These are phyloP conservation scores for Diaporthe amygdali DNA, from an alignment of 2,329 filamentous ascomycete species.

Conservation along the genomic window DNA sequence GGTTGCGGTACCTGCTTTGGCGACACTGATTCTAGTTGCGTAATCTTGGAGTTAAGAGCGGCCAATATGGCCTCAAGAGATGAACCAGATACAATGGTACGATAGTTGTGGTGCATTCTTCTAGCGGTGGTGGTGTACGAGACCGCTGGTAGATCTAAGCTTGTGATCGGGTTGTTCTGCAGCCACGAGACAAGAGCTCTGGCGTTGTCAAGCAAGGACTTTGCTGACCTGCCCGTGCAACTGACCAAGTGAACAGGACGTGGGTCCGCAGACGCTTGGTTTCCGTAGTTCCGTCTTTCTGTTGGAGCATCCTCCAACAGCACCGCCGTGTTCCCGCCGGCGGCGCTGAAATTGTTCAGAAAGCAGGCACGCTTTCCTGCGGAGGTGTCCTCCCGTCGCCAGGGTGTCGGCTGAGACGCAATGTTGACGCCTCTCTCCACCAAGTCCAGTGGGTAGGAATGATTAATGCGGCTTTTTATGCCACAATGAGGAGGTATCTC, in stretches of 20 bases:
- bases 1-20: slow-evolving; percentile 31
- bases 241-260: slow-evolving; percentile 61
- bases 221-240: slow-evolving; percentile 58
- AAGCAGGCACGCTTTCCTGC: slow-evolving; percentile 54
- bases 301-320: slow-evolving; percentile 64
- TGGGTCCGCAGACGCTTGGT: slow-evolving; percentile 43
- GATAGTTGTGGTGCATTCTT: slow-evolving; percentile 62
- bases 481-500: slow-evolving; percentile 29
- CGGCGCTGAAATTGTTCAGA: slow-evolving; percentile 74
- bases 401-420: background rate
- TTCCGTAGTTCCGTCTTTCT: slow-evolving; percentile 20
- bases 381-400: slow-evolving; percentile 28
- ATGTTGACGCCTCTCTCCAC: background rate
- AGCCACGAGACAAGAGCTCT: slow-evolving; percentile 60
- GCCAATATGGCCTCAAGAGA: slow-evolving; percentile 46
- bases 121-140: slow-evolving; percentile 74
- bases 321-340: slow-evolving; percentile 74
- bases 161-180: slow-evolving; percentile 49
- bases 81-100: slow-evolving; percentile 52
- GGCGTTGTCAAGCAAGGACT: slow-evolving; percentile 64
- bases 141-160: slow-evolving; percentile 55
- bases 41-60: slow-evolving; percentile 42
- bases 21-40: slow-evolving; percentile 42
- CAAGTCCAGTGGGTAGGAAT: slow-evolving; percentile 31
- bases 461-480: slow-evolving; percentile 28